These are phyloP conservation scores for Tripterygium wilfordii DNA, from an alignment of 177 flowering plant genomes.

Conservation along the genomic window DNA sequence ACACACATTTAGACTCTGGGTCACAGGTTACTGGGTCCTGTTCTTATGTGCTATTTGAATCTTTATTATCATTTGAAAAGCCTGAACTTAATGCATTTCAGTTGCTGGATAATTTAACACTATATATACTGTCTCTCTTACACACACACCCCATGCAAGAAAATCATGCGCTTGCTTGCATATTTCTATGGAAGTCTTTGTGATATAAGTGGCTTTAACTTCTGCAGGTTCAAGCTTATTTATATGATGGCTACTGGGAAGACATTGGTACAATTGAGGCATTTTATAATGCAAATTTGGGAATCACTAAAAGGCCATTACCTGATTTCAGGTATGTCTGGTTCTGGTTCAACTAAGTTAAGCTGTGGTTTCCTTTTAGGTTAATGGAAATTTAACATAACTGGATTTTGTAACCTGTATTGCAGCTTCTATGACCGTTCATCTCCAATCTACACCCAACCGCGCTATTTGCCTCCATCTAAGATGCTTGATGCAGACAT, in stretches of 20 bases:
- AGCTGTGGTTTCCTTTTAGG: background rate
- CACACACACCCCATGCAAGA: too few species aligned
- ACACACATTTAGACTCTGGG: too few species aligned
- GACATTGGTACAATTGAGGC: conserved; percentile 98
- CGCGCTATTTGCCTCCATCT: conserved; percentile 93
- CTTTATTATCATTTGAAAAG: too few species aligned
- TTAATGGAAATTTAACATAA: background rate
- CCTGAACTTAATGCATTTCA: too few species aligned
- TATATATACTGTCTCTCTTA: too few species aligned
- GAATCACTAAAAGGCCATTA: conserved; percentile 84
- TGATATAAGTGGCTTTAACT: too few species aligned
- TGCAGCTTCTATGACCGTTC: conserved; percentile 95
- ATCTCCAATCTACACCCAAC: conserved; percentile 93
- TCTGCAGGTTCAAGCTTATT: conserved; percentile 82
- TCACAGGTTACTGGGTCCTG: too few species aligned
- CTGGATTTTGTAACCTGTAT: background rate
- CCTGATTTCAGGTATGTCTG: conserved; percentile 70
- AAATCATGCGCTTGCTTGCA: too few species aligned
- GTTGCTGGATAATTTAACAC: too few species aligned
- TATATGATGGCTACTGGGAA: conserved; percentile 98
- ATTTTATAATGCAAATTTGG: conserved; percentile 91
- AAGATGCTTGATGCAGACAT: conserved; percentile 99
- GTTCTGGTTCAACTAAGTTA: background rate
- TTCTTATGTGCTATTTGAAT: too few species aligned
- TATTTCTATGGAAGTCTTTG: too few species aligned